Conservation (phyloP, 768 basidiomycete species). For the Phylloporus sp. region DNA sequence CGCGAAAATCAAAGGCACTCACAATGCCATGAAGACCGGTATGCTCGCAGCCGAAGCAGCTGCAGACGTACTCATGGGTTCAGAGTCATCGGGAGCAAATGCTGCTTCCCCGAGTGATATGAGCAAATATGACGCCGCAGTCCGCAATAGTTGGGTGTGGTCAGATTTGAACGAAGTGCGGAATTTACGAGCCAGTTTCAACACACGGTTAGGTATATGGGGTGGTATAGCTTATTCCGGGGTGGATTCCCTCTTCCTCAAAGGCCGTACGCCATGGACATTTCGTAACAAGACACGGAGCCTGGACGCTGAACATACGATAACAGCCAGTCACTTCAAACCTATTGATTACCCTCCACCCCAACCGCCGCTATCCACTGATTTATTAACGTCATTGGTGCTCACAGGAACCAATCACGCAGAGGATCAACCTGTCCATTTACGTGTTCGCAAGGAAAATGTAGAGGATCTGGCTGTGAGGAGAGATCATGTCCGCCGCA, state of each 20-base stretch:
- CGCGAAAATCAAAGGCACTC: slow-evolving; percentile 97
- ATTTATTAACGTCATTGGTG: slow-evolving; percentile 84
- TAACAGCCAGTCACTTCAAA: slow-evolving; percentile 56
- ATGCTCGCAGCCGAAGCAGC: slow-evolving; percentile 95
- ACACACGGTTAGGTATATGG: slow-evolving; percentile 70
- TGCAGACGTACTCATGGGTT: slow-evolving; percentile 50
- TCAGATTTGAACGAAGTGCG: slow-evolving; percentile 85
- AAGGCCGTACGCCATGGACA: slow-evolving; percentile 89
- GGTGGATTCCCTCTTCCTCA: slow-evolving; percentile 78
- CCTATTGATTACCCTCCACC: slow-evolving; percentile 86
- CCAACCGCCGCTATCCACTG: slow-evolving; percentile 87
- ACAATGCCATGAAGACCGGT: slow-evolving; percentile 98
- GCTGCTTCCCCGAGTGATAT: slow-evolving; percentile 47
- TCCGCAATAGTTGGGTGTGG: slow-evolving; percentile 81
- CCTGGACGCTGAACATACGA: slow-evolving; percentile 70
- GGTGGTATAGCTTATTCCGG: slow-evolving; percentile 91
- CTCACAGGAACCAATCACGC: slow-evolving; percentile 94
- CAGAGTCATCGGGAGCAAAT: slow-evolving; percentile 8
- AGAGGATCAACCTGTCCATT: slow-evolving; percentile 93
- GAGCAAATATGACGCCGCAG: slow-evolving; percentile 63
- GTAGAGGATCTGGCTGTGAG: slow-evolving; percentile 43
- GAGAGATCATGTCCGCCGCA: slow-evolving; percentile 66
- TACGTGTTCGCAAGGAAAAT: slow-evolving; percentile 53
- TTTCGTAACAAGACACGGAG: slow-evolving; percentile 58
- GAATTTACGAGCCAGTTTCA: slow-evolving; percentile 89